A percentile compares a stretch with the other conserved stretches of the same genome.
Conservation (phyloP, 805 yeast genomes). For the Wickerhamomyces bisporus region DNA sequence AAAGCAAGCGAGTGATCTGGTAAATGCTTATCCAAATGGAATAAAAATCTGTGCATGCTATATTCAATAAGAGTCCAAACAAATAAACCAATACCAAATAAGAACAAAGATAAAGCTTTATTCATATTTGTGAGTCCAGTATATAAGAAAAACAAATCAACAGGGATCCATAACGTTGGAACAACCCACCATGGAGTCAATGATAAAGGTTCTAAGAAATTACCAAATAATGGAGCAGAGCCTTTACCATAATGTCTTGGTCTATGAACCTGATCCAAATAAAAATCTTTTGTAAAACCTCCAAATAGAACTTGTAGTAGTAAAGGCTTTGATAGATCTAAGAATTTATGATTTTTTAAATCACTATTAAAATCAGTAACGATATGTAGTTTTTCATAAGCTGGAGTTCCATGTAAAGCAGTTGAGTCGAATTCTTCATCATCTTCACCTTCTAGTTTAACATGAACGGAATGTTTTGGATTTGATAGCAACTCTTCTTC, state of each 20-base stretch:
- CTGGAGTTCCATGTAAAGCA: slow-evolving; percentile 59
- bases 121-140: slow-evolving; percentile 50
- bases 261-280: slow-evolving; percentile 93
- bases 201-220: slow-evolving; percentile 86
- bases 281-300: slow-evolving; percentile 79
- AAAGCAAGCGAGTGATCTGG: slow-evolving; percentile 76
- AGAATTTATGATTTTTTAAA: slow-evolving; percentile 70
- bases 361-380: slow-evolving; percentile 77
- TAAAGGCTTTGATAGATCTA: slow-evolving; percentile 81
- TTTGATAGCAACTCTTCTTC: slow-evolving; percentile 64
- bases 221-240: slow-evolving; percentile 93
- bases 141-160: slow-evolving; percentile 56
- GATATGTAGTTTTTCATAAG: slow-evolving; percentile 65
- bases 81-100: slow-evolving; percentile 77
- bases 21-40: slow-evolving; percentile 83
- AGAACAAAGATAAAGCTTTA: slow-evolving; percentile 39
- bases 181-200: slow-evolving; percentile 94
- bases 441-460: slow-evolving; percentile 36
- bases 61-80: slow-evolving; percentile 95
- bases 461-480: slow-evolving; percentile 55
- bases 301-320: slow-evolving; percentile 74
- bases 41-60: slow-evolving; percentile 79
- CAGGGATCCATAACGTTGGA: slow-evolving; percentile 85
- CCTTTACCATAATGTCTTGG: slow-evolving; percentile 98
- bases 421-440: slow-evolving; percentile 43